Conservation (phyloP, 1,284 basidiomycete species). For the Cystobasidium slooffiae region DNA sequence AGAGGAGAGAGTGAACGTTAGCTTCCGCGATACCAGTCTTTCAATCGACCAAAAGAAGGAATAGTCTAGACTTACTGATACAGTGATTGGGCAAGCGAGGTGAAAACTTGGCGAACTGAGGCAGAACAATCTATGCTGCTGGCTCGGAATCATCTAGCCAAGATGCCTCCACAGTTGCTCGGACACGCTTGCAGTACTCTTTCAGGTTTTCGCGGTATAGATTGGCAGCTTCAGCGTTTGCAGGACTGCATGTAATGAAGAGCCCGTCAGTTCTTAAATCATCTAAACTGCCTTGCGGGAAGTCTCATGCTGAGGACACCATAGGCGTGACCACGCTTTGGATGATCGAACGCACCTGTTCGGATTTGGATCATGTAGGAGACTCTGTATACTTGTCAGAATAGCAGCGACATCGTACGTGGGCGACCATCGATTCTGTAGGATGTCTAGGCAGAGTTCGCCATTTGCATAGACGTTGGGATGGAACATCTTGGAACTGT, state of each 20-base stretch:
- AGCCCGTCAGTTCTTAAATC: neutral
- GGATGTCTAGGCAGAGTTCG: constrained; percentile 94
- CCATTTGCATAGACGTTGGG: constrained; percentile 98
- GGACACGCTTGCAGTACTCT: constrained; percentile 58
- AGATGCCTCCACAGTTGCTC: constrained; percentile 77
- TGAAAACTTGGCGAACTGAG: no score
- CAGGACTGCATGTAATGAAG: constrained; percentile 67
- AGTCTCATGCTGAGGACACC: neutral
- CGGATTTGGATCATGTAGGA: constrained; percentile 96
- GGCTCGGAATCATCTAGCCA: constrained; percentile 68
- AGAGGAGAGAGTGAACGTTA: no score
- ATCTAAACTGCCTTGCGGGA: neutral
- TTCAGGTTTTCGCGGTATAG: constrained; percentile 98
- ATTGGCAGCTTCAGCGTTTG: constrained; percentile 95
- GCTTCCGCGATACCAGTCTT: no score
- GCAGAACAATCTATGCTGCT: constrained; percentile 1
- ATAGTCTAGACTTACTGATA: no score
- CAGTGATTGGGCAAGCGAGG: no score
- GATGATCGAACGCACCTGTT: constrained; percentile 64
- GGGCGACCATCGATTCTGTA: constrained; percentile 97
- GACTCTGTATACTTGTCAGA: constrained; percentile 90
- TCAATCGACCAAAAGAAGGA: no score
- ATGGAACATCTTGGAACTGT: constrained; percentile 80
- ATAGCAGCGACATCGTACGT: constrained; percentile 99
- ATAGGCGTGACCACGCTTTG: neutral